Conservation (phyloP, 805 yeast genomes). For the Pichia paraexigua region DNA sequence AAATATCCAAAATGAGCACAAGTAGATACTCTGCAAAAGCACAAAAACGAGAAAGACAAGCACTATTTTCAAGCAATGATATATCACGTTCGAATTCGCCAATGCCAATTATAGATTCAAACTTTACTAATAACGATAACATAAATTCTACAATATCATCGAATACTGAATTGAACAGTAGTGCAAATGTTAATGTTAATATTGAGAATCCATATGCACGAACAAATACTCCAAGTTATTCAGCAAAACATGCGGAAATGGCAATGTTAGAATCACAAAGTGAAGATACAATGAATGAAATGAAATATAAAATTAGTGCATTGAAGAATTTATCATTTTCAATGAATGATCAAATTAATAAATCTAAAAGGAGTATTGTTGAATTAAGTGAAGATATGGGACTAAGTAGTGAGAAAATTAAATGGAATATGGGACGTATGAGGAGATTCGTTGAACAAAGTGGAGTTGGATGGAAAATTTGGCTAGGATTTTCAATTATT, state of each 20-base stretch:
- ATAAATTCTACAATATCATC: neutral
- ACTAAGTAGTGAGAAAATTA: constrained; percentile 33
- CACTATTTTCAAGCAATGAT: constrained; percentile 9
- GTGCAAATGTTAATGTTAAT: constrained; percentile 9
- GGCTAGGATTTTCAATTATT: constrained; percentile 43
- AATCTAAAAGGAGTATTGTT: constrained; percentile 22
- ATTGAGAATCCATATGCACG: constrained; percentile 6
- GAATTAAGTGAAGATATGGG: constrained; percentile 27
- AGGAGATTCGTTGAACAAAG: constrained; percentile 54
- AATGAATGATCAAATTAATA: constrained; percentile 58
- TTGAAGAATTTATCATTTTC: constrained; percentile 47
- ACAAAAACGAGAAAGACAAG: constrained; percentile 7
- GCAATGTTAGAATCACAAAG: constrained; percentile 60
- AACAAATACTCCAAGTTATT: constrained; percentile 28
- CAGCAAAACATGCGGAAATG: constrained; percentile 39
- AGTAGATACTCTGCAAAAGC: constrained; percentile 9
- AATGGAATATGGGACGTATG: constrained; percentile 49
- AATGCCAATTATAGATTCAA: constrained; percentile 9
- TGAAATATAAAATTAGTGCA: constrained; percentile 46
- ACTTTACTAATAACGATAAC: too few species aligned
- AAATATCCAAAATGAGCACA: constrained; percentile 9
- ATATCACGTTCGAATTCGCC: constrained; percentile 6
- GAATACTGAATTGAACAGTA: constrained; percentile 16
- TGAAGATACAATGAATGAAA: constrained; percentile 47
- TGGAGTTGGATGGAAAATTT: constrained; percentile 55